phyloP scores from a whole-genome alignment of 495 filamentous ascomycete species.

The Hypoxylon fragiforme region DNA sequence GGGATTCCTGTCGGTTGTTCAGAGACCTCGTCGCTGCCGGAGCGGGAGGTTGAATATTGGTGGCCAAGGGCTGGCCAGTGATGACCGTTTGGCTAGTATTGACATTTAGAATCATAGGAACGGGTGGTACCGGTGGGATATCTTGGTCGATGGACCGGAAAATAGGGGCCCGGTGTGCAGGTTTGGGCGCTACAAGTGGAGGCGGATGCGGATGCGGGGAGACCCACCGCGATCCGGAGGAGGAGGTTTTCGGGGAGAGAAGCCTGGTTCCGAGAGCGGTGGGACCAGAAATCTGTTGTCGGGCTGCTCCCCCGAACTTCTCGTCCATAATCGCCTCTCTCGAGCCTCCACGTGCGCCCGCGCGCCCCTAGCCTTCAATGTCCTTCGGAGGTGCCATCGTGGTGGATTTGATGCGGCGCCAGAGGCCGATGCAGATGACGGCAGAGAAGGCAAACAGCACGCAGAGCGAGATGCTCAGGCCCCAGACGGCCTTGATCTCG shows the following conservation, averaged over 20 bases:
- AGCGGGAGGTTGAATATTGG: conserved; percentile 3
- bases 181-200: conserved; percentile 21
- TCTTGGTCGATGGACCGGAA: conserved; percentile 20
- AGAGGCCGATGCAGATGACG: conserved; percentile 60
- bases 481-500: conserved; percentile 90
- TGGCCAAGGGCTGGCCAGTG: conserved; percentile 3
- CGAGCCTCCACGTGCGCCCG: conserved; percentile 41
- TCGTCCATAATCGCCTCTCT: conserved; percentile 3
- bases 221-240: conserved; percentile 16
- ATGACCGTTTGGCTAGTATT: conserved; percentile 19
- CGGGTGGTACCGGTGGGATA: conserved; percentile 21
- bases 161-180: conserved; percentile 30
- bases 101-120: conserved; percentile 13
- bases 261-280: conserved; percentile 36
- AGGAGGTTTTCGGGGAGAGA: conserved; percentile 17
- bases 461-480: conserved; percentile 79
- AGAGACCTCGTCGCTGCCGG: neutral
- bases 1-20: conserved; percentile 5
- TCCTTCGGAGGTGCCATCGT: conserved; percentile 36
- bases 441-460: conserved; percentile 72
- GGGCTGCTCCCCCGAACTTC: conserved; percentile 6
- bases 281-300: conserved; percentile 31
- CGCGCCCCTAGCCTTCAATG: conserved; percentile 50
- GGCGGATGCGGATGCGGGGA: conserved; percentile 26
- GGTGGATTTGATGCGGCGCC: conserved; percentile 45